These are phyloP conservation scores for Lachnellula subtilissima DNA, from an alignment of 2,329 filamentous ascomycete genomes.

Conservation along the genomic window DNA sequence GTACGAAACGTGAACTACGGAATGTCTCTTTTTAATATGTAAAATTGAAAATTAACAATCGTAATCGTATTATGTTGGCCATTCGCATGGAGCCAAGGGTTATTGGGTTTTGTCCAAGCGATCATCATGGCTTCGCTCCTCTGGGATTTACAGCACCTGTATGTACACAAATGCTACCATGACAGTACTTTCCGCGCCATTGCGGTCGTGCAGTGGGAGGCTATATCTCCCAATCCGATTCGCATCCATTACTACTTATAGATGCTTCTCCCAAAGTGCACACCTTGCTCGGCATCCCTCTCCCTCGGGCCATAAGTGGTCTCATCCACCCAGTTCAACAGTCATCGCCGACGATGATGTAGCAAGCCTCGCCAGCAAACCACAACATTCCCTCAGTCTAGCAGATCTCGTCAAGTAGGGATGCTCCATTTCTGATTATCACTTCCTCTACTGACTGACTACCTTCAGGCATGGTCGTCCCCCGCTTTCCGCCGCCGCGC, in stretches of 20 bases:
- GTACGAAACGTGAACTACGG: no score
- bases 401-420: slow-evolving; percentile 80
- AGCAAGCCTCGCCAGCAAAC: slow-evolving; percentile 68
- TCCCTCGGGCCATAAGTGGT: slow-evolving; percentile 33
- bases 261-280: neutral
- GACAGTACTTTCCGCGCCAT: slow-evolving; percentile 37
- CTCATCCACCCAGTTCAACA: slow-evolving; percentile 41
- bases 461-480: slow-evolving; percentile 65
- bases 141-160: neutral
- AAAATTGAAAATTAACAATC: no score
- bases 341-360: slow-evolving; percentile 70
- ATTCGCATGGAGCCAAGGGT: no score
- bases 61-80: no score
- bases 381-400: slow-evolving; percentile 76
- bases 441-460: neutral
- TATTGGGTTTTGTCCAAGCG: no score
- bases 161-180: slow-evolving; percentile 42
- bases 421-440: neutral
- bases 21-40: no score
- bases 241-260: neutral
- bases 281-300: slow-evolving; percentile 22
- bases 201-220: slow-evolving; percentile 29
- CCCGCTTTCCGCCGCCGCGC: slow-evolving; percentile 71
- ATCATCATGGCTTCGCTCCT: neutral
- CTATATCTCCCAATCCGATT: neutral